Evolutionary conservation across 1,139 yeast species (phyloP).

Genomic region (Arxiozyma bovina): DNA sequence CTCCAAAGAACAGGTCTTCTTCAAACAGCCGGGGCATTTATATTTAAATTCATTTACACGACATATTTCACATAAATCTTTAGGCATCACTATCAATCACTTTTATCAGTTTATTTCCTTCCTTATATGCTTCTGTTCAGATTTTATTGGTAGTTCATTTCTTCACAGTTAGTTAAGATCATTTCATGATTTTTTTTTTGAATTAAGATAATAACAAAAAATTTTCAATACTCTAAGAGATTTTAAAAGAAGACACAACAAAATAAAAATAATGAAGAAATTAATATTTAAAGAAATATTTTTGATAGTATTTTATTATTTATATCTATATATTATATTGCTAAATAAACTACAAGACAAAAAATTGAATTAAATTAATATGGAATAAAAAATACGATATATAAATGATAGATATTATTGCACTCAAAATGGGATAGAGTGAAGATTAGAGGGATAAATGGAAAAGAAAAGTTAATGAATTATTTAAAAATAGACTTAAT

Average conservation of each 20-base stretch:
- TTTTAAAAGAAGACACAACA: background rate
- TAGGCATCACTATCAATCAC: conserved; percentile 1
- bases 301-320: too few relatives aligned
- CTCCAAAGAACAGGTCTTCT: conserved; percentile 56
- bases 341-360: background rate
- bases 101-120: background rate
- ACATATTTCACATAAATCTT: conserved; percentile 45
- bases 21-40: conserved; percentile 75
- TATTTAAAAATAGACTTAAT: background rate
- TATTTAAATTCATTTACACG: conserved; percentile 44
- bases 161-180: background rate
- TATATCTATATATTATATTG: too few relatives aligned
- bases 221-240: background rate
- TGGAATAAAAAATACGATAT: too few relatives aligned
- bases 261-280: too few relatives aligned
- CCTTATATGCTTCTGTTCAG: background rate
- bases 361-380: too few relatives aligned
- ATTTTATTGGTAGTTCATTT: background rate
- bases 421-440: background rate
- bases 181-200: too few relatives aligned
- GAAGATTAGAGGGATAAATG: background rate
- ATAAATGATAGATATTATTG: too few relatives aligned
- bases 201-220: background rate
- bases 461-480: background rate
- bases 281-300: background rate